Base-by-base conservation (phyloP, 164 flowering plant species). In the Vitis riparia region DNA sequence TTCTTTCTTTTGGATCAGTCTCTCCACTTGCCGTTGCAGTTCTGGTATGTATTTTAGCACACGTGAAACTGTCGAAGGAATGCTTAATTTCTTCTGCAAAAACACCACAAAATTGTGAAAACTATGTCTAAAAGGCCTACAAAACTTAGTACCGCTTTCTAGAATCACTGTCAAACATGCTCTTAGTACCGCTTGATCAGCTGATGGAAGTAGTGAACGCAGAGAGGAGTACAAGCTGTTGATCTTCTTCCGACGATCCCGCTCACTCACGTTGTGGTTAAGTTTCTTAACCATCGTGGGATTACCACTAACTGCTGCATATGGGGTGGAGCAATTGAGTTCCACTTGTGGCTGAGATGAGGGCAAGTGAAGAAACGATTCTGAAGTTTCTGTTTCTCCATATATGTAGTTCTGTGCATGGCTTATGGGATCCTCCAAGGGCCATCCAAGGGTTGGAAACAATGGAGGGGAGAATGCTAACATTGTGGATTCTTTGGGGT, bases 11-110 rank as follows among this genome's bases (percentile, higher is more conserved):
- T 72, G 50, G 11, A 48, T 14, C 44, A 88, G 78, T 44, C 65
- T 75, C 68, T 83, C 85, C 32, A 88, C 84, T 78, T 88, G 81
- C 47, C 77, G 75, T 59, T 87, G 87, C 62, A 87, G 77, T 75
- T 87, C 89, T 0, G 92, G 89, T 55, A 90, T 87, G 83, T 88
- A 90, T 49, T 86, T 86, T 29, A 85, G 52, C 19, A 76, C 87
- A 0, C 74, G 74, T 1, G 91, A 75, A 13, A 90, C 75, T 3
- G 90, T 90, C 1, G 75, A 66, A 5, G 95, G 91, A 68, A 87
- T 83, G 72, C 91, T 90, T 66, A 81, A 55, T 66, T 87, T 88
- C 59, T 80, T 85, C 95, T 88, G 87, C 56, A 69, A 12, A 30
- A 29, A 59, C 1, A 65, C 23, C 2, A 62, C 3, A 3, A 51